A percentile compares a stretch with the other conserved stretches of the same genome.
Conservation (phyloP, 2,329 filamentous ascomycete genomes). For the Trichoderma semiorbis region DNA sequence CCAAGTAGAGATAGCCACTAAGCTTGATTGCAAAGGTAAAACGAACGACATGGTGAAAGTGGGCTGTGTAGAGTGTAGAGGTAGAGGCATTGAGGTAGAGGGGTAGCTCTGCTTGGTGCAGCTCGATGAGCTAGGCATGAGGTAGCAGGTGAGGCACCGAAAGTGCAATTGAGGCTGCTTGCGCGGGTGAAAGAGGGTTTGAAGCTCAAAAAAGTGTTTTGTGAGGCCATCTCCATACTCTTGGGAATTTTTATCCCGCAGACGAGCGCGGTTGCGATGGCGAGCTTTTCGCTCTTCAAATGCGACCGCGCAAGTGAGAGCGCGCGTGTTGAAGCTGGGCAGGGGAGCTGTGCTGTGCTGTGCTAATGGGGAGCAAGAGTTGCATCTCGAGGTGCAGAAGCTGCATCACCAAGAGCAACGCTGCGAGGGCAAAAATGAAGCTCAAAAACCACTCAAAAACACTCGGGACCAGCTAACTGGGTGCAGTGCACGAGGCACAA, state of each 20-base stretch:
- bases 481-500: constrained; percentile 11
- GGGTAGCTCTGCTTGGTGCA: constrained; percentile 24
- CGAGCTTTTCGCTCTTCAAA: constrained; percentile 19
- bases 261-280: constrained; percentile 26
- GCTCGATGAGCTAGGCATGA: not conserved
- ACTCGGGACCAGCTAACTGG: constrained; percentile 10
- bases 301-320: constrained; percentile 19
- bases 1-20: not conserved
- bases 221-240: constrained; percentile 36
- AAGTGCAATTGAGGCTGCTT: constrained; percentile 32
- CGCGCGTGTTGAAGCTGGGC: constrained; percentile 3
- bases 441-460: constrained; percentile 24
- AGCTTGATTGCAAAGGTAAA: not conserved
- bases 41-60: not conserved
- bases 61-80: not conserved
- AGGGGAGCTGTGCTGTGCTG: constrained; percentile 1
- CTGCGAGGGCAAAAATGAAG: constrained; percentile 16
- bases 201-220: constrained; percentile 34
- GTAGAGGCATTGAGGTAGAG: constrained; percentile 14
- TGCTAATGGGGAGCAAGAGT: constrained; percentile 18
- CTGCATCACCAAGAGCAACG: constrained; percentile 2
- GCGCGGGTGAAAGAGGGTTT: constrained; percentile 32
- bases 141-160: constrained; percentile 26
- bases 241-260: constrained; percentile 26
- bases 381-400: constrained; percentile 18